Conservation (phyloP, 2,329 filamentous ascomycete genomes). For the Saccharata proteae region DNA sequence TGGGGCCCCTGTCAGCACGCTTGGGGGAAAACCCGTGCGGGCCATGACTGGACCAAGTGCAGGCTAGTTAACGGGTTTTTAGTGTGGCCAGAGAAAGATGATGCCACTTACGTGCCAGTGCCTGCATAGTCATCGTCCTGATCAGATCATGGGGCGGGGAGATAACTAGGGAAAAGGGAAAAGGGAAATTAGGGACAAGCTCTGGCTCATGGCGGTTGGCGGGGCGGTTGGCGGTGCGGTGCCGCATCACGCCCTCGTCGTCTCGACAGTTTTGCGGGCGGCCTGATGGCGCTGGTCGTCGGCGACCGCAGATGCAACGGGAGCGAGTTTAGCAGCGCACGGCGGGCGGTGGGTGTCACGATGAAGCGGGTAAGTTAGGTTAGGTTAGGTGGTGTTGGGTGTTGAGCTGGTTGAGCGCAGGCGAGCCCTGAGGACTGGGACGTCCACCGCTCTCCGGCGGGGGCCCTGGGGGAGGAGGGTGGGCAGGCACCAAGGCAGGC, state of each 20-base stretch:
- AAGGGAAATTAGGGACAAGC: conserved; percentile 10
- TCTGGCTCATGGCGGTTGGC: conserved; percentile 4
- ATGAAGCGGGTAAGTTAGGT: conserved; percentile 1
- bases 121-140: conserved; percentile 4
- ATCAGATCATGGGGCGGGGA: no score
- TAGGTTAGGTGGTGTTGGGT: no score
- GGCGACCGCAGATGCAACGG: conserved; percentile 4
- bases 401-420: no score
- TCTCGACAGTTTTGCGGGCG: no score
- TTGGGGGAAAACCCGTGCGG: conserved; percentile 14
- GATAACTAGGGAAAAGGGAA: no score
- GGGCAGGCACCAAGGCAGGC: conserved; percentile 5
- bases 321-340: conserved; percentile 4
- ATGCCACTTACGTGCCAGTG: conserved; percentile 8
- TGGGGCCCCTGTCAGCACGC: conserved; percentile 14
- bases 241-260: no score
- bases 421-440: conserved; percentile 9
- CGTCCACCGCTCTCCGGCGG: conserved; percentile 8
- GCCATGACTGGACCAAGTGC: no score
- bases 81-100: conserved; percentile 12
- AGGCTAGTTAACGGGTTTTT: no score
- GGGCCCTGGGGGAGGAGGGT: conserved; percentile 4
- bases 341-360: conserved; percentile 8
- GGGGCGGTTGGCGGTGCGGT: no score
- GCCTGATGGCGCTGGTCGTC: conserved; percentile 1